phyloP scores from a whole-genome alignment of 176 grass and related monocot genomes.

The Musa beccarii region DNA sequence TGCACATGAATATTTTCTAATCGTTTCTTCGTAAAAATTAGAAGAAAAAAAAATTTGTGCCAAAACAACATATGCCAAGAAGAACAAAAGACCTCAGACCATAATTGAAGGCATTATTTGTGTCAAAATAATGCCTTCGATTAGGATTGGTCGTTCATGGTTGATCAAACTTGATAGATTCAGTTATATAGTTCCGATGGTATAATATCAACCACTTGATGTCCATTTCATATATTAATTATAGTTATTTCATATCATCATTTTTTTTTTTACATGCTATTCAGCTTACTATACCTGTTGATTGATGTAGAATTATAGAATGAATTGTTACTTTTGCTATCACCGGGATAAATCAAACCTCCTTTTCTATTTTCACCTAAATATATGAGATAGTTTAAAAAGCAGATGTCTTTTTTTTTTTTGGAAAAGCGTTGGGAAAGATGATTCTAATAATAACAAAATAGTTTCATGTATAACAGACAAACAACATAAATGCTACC shows the following conservation, averaged over 20 bases:
- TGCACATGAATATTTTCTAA: too few relatives aligned
- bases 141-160: too few relatives aligned
- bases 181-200: background rate
- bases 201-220: constrained; percentile 12
- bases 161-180: too few relatives aligned
- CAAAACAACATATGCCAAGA: too few relatives aligned
- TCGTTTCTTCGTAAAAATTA: background rate
- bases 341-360: background rate
- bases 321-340: background rate
- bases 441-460: background rate
- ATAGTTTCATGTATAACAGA: too few relatives aligned
- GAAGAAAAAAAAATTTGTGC: background rate
- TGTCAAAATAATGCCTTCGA: too few relatives aligned
- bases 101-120: too few relatives aligned
- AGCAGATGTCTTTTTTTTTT: background rate
- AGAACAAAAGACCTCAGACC: too few relatives aligned
- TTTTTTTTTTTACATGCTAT: constrained; percentile 4
- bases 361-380: background rate
- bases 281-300: background rate
- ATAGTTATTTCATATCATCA: constrained; percentile 6
- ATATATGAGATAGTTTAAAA: background rate
- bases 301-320: background rate
- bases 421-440: background rate
- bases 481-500: too few relatives aligned
- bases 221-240: constrained; percentile 6